phyloP scores from a whole-genome alignment of 2,329 filamentous ascomycete genomes.

The Neonectria faginata region DNA sequence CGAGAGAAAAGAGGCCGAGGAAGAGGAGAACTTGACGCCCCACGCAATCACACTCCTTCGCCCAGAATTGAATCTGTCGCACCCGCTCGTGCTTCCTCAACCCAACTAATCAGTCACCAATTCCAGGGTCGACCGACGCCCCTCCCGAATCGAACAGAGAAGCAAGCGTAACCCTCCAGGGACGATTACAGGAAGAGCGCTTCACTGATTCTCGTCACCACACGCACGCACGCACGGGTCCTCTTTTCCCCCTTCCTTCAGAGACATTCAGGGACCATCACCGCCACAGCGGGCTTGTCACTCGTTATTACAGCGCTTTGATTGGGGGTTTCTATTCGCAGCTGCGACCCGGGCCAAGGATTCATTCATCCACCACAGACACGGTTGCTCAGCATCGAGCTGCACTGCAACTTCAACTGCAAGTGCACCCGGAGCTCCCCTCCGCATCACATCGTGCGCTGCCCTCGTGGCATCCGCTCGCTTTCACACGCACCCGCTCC shows the following conservation, averaged over 20 bases:
- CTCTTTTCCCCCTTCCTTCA: conserved; percentile 12
- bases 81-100: conserved; percentile 20
- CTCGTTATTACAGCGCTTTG: conserved; percentile 11
- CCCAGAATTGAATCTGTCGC: conserved; percentile 26
- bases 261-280: conserved; percentile 23
- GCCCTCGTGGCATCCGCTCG: conserved; percentile 36
- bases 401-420: conserved; percentile 18
- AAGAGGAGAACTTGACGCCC: conserved; percentile 21
- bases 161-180: conserved; percentile 3
- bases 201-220: conserved; percentile 8
- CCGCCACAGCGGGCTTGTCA: conserved; percentile 1
- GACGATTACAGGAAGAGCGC: conserved; percentile 10
- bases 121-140: conserved; percentile 27
- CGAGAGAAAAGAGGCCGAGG: conserved; percentile 15
- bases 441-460: conserved; percentile 29
- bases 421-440: conserved; percentile 14
- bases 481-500: conserved; percentile 35
- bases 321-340: conserved; percentile 13
- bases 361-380: not conserved
- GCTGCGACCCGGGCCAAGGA: conserved; percentile 15
- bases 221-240: not conserved
- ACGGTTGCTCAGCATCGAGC: conserved; percentile 11
- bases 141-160: conserved; percentile 24
- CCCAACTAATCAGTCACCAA: conserved; percentile 27
- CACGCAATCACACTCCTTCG: conserved; percentile 23